Evolutionary conservation across 306 rosid species (phyloP), one percentile per base, ranked within the genome.

Genomic region (Astragalus membranaceus): DNA sequence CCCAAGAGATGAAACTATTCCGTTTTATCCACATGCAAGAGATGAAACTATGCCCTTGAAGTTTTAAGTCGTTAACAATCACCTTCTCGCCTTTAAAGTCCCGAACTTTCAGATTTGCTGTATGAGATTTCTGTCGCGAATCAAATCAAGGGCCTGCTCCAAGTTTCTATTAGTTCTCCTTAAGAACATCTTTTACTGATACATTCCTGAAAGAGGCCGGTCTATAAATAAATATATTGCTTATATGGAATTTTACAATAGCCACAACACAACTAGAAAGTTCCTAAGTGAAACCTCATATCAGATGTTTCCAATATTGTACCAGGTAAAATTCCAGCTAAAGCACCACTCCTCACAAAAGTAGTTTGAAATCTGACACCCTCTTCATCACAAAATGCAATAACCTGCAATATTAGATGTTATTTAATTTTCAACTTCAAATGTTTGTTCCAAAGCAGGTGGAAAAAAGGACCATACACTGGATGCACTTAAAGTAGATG

Each of bases 301-400:
- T 94, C 97, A 51, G 92, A 47, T 76, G 81, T 81, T 65, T 80
- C 85, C 78, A 90, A 70, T 59, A 87, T 78, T 36, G 87, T 82
- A 60, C 52, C 84, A 37, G 95, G 96, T 70, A 90, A 84, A 76
- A 80, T 84, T 64, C 97, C 97, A 44, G 97, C 95, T 49, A 94
- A 2, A 23, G 98, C 96, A 58, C 87, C 98, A 62, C 97, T 93
- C 15, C 98, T 96, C 74, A 94, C 82, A 79, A 90, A 94, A 62
- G 98, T 94, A 52, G 97, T 85, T 59, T 94, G 97, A 81, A 90
- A 94, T 78, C 96, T 87, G 30, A 94, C 97, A 70, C 98, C 98
- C 70, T 90, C 97, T 79, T 94, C 98, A 72, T 93, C 98, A 64
- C 98, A 79, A 83, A 93, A 93, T 53, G 98, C 97, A 82, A 93